A percentile compares a stretch with the other conserved stretches of the same genome.
Conservation (phyloP, 805 yeast genomes). For the Lachancea meyersii region DNA sequence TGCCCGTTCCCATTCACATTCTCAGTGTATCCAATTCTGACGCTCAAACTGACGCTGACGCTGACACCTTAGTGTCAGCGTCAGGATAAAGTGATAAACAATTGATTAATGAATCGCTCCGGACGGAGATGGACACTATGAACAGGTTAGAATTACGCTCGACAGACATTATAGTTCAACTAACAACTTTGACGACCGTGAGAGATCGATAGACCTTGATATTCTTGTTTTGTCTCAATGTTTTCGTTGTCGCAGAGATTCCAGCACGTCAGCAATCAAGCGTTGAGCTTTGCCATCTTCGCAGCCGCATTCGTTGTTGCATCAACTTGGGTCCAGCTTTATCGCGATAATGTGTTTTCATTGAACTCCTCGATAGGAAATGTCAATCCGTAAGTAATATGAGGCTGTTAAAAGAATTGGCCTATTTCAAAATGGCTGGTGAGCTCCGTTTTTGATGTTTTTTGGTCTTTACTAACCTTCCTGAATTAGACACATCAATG, state of each 20-base stretch:
- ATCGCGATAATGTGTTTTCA: constrained; percentile 39
- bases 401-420: neutral
- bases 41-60: neutral
- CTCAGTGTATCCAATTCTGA: no score
- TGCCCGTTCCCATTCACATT: no score
- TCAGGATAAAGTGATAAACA: neutral
- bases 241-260: constrained; percentile 39
- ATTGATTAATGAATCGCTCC: no score
- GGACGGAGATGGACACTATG: no score
- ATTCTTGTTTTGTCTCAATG: constrained; percentile 23
- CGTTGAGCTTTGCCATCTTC: constrained; percentile 45
- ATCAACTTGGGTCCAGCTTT: constrained; percentile 46
- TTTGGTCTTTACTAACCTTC: neutral
- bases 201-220: neutral
- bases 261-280: constrained; percentile 48
- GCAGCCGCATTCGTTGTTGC: constrained; percentile 44
- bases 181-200: no score
- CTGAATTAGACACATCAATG: constrained; percentile 36
- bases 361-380: constrained; percentile 36
- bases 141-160: no score
- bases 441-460: neutral
- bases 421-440: neutral
- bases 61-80: neutral
- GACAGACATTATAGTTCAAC: no score
- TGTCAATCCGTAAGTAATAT: constrained; percentile 30